Evolutionary conservation across 768 basidiomycete genomes (phyloP).

Genomic region (Leccinum subtestaceum): DNA sequence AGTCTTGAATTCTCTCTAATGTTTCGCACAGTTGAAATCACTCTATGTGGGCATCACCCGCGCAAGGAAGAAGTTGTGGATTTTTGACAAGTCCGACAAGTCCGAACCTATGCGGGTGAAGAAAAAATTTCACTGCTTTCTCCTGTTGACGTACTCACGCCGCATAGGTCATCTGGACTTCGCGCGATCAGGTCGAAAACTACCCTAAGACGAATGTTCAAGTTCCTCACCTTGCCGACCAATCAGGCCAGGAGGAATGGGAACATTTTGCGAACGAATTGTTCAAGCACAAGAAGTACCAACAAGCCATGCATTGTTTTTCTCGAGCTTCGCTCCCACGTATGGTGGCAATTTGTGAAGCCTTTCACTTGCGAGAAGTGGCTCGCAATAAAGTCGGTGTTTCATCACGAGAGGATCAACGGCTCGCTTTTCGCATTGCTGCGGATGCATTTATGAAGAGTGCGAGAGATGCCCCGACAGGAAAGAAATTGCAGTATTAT

Average conservation of each 20-base stretch:
- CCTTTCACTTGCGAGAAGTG: constrained; percentile 52
- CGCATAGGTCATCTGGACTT: constrained; percentile 50
- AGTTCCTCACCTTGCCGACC: constrained; percentile 49
- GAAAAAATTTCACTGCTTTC: neutral
- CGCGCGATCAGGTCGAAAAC: constrained; percentile 43
- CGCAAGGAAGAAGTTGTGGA: constrained; percentile 68
- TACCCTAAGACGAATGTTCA: constrained; percentile 50
- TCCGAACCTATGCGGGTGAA: constrained; percentile 56
- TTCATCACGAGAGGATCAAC: constrained; percentile 20
- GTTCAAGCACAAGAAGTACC: constrained; percentile 41
- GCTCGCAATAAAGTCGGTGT: constrained; percentile 38
- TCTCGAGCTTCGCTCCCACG: constrained; percentile 43
- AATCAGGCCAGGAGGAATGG: constrained; percentile 52
- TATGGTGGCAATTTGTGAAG: constrained; percentile 46
- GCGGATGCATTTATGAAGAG: constrained; percentile 49
- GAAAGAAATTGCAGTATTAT: constrained; percentile 36
- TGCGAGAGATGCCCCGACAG: constrained; percentile 28
- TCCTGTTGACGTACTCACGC: neutral
- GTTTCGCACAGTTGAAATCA: constrained; percentile 49
- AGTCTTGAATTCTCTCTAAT: neutral
- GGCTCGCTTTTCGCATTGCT: constrained; percentile 42
- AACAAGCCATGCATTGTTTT: constrained; percentile 55
- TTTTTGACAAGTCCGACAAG: constrained; percentile 58
- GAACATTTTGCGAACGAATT: constrained; percentile 36
- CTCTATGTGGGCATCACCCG: constrained; percentile 72